A percentile compares a stretch with the other conserved stretches of the same genome.
phyloP scores from a whole-genome alignment of 2,329 filamentous ascomycete species.

The Alternaria gansuensis region DNA sequence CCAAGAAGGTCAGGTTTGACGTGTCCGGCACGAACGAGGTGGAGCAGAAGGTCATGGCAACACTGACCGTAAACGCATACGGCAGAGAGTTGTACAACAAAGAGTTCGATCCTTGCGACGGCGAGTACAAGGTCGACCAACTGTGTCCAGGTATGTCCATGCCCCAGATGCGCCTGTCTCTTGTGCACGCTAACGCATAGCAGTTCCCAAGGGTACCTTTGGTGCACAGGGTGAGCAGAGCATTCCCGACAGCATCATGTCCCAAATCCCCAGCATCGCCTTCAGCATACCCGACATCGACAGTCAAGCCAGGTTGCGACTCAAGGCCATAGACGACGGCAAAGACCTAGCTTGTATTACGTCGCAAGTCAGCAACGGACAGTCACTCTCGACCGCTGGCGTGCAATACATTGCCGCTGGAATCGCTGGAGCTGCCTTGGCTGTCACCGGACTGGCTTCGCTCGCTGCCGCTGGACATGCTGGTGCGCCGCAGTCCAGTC shows the following conservation, averaged over 20 bases:
- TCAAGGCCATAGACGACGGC: slow-evolving; percentile 69
- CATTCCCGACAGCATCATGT: slow-evolving; percentile 75
- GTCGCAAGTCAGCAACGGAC: slow-evolving; percentile 85
- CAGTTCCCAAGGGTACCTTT: slow-evolving; percentile 79
- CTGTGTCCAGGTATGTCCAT: slow-evolving; percentile 79
- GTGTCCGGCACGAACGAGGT: slow-evolving; percentile 78
- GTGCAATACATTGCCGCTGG: slow-evolving; percentile 86
- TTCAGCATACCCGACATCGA: slow-evolving; percentile 92
- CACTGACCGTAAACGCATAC: slow-evolving; percentile 81
- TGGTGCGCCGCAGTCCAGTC: slow-evolving; percentile 71
- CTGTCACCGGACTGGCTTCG: slow-evolving; percentile 76
- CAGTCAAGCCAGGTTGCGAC: slow-evolving; percentile 79
- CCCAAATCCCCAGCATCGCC: slow-evolving; percentile 83
- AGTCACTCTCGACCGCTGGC: slow-evolving; percentile 76
- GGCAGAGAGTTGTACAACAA: slow-evolving; percentile 81
- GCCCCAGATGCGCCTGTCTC: not conserved
- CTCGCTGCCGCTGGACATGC: slow-evolving; percentile 64
- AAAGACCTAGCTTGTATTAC: slow-evolving; percentile 81
- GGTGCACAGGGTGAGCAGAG: slow-evolving; percentile 73
- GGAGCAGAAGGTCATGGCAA: slow-evolving; percentile 81
- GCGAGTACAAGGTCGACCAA: slow-evolving; percentile 70
- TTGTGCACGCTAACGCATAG: slow-evolving; percentile 29
- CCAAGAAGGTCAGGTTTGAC: slow-evolving; percentile 79
- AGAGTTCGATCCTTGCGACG: slow-evolving; percentile 82
- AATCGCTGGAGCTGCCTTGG: slow-evolving; percentile 82